Evolutionary conservation across 2,329 filamentous ascomycete genomes (phyloP), one percentile per base, ranked within the genome.

Genomic region (Cladosporium sp.): DNA sequence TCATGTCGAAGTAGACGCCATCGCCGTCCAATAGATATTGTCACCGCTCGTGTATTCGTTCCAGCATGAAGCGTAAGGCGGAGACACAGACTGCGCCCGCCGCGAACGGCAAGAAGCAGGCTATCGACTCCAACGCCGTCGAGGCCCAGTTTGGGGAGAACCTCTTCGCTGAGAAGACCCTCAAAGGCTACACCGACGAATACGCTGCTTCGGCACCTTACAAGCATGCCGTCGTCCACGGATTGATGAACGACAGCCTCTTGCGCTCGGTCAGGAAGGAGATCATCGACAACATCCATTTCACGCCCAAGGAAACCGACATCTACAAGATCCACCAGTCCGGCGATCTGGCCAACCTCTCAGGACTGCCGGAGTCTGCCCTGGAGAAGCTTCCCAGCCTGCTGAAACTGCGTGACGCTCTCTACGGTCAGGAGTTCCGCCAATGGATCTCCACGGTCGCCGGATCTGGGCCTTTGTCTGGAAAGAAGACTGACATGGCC

Each of bases 241-340:
- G 81, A 50, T 77, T 98, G 41, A 85, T 97, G 68, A 77, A 93
- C 71, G 86, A 92, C 63, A 71, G 77, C 44, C 84, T 98, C 14
- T 82, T 98, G 43, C 91, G 91, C 64, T 78, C 82, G 52, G 93
- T 98, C 55, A 90, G 93, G 67, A 74, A 80, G 65, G 93, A 98
- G 74, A 92, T 97, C 70, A 85, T 86, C 70, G 79, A 86, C 61
- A 91, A 95, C 67, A 87, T 98, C 61, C 85, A 88, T 61, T 98
- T 98, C 74, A 96, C 93, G 10, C 91, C 91, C 63, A 98, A 98
- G 72, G 93, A 98, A 72, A 98, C 93, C 44, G 93, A 98, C 70
- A 98, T 98, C 63, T 98, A 98, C 81, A 95, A 95, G 73, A 97
- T 98, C 67, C 91, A 96, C 78, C 93, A 98, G 76, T 97, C 92